A percentile compares a stretch with the other conserved stretches of the same genome.
phyloP scores from a whole-genome alignment of 768 basidiomycete genomes.

The Boletales sp. region DNA sequence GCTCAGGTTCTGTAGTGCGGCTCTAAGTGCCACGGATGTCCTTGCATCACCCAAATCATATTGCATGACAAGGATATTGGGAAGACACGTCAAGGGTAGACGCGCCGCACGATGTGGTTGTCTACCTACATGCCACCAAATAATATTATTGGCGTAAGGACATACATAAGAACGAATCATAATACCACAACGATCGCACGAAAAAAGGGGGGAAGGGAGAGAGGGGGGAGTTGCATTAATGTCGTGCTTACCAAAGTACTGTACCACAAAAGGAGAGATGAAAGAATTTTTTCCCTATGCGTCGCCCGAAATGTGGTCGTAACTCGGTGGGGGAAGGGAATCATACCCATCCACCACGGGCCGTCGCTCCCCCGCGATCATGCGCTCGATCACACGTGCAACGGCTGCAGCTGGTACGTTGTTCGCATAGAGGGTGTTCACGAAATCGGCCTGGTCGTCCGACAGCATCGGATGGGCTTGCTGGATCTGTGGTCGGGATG shows the following conservation, averaged over 20 bases:
- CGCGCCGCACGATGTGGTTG: no score
- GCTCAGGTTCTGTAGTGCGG: no score
- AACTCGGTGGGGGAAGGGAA: constrained; percentile 13
- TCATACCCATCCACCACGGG: constrained; percentile 7
- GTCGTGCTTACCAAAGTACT: no score
- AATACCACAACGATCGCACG: background rate
- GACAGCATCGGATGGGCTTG: constrained; percentile 11
- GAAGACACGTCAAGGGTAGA: no score
- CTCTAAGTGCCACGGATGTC: no score
- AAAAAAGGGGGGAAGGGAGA: background rate
- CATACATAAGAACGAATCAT: background rate
- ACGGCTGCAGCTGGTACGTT: constrained; percentile 15
- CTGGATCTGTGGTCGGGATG: constrained; percentile 1
- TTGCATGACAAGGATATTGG: no score
- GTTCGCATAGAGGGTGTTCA: constrained; percentile 11
- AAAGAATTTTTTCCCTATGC: background rate
- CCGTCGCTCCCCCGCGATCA: constrained; percentile 13
- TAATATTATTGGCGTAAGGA: background rate
- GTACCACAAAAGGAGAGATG: background rate
- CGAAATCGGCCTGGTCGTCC: constrained; percentile 18
- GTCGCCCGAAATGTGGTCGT: constrained; percentile 1
- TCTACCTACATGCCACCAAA: background rate
- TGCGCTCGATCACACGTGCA: constrained; percentile 18
- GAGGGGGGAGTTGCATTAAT: no score
- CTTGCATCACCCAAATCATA: no score